Base-by-base conservation (phyloP, 441 rosid species). In the Brassica balearica region DNA sequence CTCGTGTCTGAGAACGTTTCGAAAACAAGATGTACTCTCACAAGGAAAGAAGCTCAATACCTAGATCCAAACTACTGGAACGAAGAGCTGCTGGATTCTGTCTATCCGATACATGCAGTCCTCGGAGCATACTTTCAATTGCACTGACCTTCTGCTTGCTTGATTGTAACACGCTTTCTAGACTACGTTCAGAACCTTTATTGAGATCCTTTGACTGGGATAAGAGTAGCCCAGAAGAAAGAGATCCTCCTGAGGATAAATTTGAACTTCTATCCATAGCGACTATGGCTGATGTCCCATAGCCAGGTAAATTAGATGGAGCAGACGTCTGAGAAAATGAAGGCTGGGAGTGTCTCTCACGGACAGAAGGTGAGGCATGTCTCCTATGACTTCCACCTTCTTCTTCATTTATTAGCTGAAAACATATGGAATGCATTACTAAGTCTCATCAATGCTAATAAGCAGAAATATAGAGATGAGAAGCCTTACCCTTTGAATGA, bases 131-230 rank as follows among this genome's bases (percentile, higher is more conserved):
- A 90, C 97, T 94, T 84, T 96, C 99, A 78, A 96, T 96, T 75
- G 99, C 99, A 88, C 90, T 84, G 80, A 96, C 99, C 87, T 94
- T 96, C 92, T 96, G 98, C 85, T 94, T 96, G 87, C 99, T 96
- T 60, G 99, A 88, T 62, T 96, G 94, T 85, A 96, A 85, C 77
- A 96, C 96, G 80, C 94, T 96, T 82, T 96, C 98, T 78, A 96
- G 87, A 85, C 96, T 92, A 76, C 95, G 97, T 62, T 94, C 98
- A 36, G 88, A 71, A 75, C 89, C 94, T 89, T 87, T 96, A 79
- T 83, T 85, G 69, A 86, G 82, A 63, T 88, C 81, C 81, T 90
- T 96, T 62, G 96, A 77, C 70, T 92, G 98, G 36, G 98, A 91
- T 73, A 89, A 80, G 74, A 88, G 85, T 85, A 88, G 72, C 68